These are phyloP conservation scores for Schizosaccharomyces versatilis DNA, from an alignment of 1,139 yeast species.

Conservation along the genomic window DNA sequence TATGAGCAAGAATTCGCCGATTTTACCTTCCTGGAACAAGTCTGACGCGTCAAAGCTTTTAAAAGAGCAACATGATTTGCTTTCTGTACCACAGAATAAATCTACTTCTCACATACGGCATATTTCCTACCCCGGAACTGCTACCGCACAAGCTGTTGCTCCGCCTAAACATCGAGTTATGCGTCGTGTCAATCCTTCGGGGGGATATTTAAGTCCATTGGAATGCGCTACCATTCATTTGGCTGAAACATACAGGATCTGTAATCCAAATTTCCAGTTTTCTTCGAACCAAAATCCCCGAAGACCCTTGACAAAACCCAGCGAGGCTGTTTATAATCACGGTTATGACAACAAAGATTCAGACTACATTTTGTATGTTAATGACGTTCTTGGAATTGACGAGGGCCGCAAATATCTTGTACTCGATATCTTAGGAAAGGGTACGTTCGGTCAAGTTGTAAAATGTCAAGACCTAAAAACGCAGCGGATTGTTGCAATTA, in stretches of 20 bases:
- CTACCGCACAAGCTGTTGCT: too few relatives aligned
- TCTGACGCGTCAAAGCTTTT: too few relatives aligned
- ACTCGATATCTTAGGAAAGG: conserved; percentile 77
- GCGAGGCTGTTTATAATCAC: conserved; percentile 57
- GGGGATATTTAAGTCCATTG: conserved; percentile 29
- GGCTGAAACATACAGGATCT: conserved; percentile 60
- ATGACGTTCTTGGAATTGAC: conserved; percentile 74
- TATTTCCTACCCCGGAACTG: too few relatives aligned
- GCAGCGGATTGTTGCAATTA: conserved; percentile 80
- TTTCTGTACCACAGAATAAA: too few relatives aligned
- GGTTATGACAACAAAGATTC: conserved; percentile 77
- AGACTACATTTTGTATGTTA: conserved; percentile 81
- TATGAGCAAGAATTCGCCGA: too few relatives aligned
- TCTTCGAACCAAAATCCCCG: conserved; percentile 72
- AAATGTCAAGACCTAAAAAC: conserved; percentile 82
- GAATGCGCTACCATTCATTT: conserved; percentile 59
- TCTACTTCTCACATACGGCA: too few relatives aligned
- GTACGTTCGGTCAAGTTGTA: conserved; percentile 96
- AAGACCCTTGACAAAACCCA: conserved; percentile 78
- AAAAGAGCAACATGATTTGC: too few relatives aligned
- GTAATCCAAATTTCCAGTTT: conserved; percentile 73
- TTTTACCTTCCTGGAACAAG: too few relatives aligned
- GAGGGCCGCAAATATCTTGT: conserved; percentile 47
- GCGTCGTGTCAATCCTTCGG: conserved; percentile 15
- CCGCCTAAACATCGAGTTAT: conserved; percentile 5